A percentile compares a stretch with the other conserved stretches of the same genome.
Conservation (phyloP, 1,284 basidiomycete species). For the Volvariella volvacea region DNA sequence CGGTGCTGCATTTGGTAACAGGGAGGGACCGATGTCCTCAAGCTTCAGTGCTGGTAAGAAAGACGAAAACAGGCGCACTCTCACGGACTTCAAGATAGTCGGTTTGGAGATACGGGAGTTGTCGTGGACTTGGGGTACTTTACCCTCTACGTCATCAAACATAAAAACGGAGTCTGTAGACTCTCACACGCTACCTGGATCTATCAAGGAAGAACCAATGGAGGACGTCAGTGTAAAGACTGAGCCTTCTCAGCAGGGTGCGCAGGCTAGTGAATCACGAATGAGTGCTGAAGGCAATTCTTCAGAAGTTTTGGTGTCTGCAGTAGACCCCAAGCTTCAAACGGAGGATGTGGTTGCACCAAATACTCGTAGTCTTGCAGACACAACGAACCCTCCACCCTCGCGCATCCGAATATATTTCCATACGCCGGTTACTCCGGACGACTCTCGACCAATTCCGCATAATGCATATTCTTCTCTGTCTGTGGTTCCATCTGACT, state of each 20-base stretch:
- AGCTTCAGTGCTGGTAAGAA: conserved; percentile 56
- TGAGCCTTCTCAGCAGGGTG: conserved; percentile 9
- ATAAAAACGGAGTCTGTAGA: conserved; percentile 32
- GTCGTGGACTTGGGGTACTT: conserved; percentile 66
- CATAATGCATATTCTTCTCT: conserved; percentile 39
- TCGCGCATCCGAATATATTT: conserved; percentile 82
- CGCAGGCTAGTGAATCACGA: conserved; percentile 12
- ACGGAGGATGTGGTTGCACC: conserved; percentile 8
- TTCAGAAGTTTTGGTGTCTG: neutral
- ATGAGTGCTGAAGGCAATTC: conserved; percentile 4
- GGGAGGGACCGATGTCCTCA: conserved; percentile 38
- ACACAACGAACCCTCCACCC: conserved; percentile 45
- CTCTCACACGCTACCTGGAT: conserved; percentile 22
- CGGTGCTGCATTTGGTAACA: conserved; percentile 30
- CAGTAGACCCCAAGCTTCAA: conserved; percentile 1
- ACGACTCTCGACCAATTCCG: conserved; percentile 67
- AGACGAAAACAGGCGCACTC: conserved; percentile 76
- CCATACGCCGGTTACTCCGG: conserved; percentile 74
- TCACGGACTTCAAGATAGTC: conserved; percentile 95
- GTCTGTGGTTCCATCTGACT: conserved; percentile 44
- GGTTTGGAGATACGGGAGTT: conserved; percentile 76
- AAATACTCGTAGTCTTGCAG: conserved; percentile 20
- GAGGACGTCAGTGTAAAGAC: conserved; percentile 20
- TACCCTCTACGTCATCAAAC: conserved; percentile 25
- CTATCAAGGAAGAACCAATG: conserved; percentile 35